Conservation (phyloP, 139 green algal genomes). For the Axilococcus clingmanii region DNA sequence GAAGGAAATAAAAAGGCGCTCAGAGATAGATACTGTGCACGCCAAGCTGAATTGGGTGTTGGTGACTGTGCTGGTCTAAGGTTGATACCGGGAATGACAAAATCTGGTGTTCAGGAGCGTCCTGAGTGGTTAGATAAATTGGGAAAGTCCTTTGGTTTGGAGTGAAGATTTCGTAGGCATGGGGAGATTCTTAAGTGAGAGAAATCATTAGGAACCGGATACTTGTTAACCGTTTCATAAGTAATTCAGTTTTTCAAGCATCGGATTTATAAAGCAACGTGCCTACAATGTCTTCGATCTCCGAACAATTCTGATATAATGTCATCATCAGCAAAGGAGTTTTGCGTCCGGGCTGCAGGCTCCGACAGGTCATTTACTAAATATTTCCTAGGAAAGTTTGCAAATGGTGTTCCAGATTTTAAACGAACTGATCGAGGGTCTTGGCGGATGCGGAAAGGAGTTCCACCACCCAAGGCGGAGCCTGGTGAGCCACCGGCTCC, state of each 20-base stretch:
- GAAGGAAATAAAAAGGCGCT: constrained; percentile 24
- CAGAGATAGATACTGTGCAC: constrained; percentile 53
- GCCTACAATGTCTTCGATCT: too few species aligned
- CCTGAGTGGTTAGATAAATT: constrained; percentile 47
- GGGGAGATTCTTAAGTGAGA: too few species aligned
- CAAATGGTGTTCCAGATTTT: constrained; percentile 2
- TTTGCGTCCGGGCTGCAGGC: constrained; percentile 2
- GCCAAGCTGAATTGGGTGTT: constrained; percentile 66
- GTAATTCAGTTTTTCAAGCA: too few species aligned
- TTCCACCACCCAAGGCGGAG: background rate
- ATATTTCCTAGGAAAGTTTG: constrained; percentile 13
- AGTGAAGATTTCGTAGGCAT: too few species aligned
- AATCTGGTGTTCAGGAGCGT: constrained; percentile 46
- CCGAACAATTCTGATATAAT: too few species aligned
- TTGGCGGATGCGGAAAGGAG: background rate
- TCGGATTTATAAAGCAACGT: too few species aligned
- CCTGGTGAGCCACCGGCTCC: too few species aligned
- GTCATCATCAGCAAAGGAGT: background rate
- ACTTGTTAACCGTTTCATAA: too few species aligned
- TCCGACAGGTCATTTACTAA: background rate
- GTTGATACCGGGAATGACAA: constrained; percentile 47
- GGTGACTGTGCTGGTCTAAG: constrained; percentile 63
- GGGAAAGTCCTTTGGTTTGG: too few species aligned
- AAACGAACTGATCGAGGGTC: background rate
- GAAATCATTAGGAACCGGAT: too few species aligned